These are phyloP conservation scores for Epichloe amarillans DNA, from an alignment of 2,329 filamentous ascomycete genomes.

Conservation along the genomic window DNA sequence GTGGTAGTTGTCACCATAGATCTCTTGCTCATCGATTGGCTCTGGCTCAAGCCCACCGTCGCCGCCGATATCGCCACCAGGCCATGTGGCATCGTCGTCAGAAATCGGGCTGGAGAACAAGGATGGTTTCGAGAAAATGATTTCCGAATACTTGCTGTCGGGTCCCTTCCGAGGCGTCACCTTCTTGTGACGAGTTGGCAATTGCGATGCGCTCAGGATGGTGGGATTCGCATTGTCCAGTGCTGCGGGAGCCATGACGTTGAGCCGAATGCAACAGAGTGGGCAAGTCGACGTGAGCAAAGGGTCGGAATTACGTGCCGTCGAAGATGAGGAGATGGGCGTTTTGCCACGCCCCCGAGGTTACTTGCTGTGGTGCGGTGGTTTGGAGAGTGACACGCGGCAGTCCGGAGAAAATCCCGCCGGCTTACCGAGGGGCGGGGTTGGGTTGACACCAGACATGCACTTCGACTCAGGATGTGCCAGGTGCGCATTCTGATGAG, in stretches of 20 bases:
- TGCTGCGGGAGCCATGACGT: constrained; percentile 14
- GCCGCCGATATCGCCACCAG: constrained; percentile 26
- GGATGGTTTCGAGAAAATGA: constrained; percentile 32
- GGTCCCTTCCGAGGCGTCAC: constrained; percentile 31
- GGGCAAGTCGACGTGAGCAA: neutral
- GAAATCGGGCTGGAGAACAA: constrained; percentile 29
- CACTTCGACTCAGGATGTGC: too few species aligned
- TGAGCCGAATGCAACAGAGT: neutral
- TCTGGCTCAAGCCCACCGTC: constrained; percentile 51
- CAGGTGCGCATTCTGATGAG: too few species aligned
- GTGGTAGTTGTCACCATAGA: constrained; percentile 54
- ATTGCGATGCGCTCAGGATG: constrained; percentile 74
- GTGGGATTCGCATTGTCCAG: constrained; percentile 81
- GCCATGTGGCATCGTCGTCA: constrained; percentile 22
- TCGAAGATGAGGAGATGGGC: neutral
- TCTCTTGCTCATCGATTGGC: constrained; percentile 92
- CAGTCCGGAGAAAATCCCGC: too few species aligned
- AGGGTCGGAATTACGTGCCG: too few species aligned
- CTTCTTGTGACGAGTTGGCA: constrained; percentile 60
- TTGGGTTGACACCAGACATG: too few species aligned
- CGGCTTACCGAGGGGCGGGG: too few species aligned
- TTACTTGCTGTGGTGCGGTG: too few species aligned
- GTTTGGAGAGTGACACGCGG: neutral
- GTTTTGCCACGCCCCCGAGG: neutral
- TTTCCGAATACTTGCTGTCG: constrained; percentile 32